phyloP scores from a whole-genome alignment of 108 stramenopile genomes.

The Parietichytrium sp. region DNA sequence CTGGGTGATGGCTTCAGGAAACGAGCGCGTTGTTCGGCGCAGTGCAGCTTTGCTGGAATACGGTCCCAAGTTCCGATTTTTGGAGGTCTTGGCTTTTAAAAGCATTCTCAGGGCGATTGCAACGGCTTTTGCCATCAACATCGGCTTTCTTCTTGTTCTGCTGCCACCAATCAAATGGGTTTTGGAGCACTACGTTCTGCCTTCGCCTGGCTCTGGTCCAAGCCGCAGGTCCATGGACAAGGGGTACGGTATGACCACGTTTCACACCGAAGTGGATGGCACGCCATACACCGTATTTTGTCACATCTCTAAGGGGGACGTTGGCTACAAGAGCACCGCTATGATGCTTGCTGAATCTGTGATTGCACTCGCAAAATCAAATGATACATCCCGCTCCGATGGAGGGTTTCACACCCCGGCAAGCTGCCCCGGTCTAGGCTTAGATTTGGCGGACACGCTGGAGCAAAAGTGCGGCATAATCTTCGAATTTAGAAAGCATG shows the following conservation, averaged over 20 bases:
- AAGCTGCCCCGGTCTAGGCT: too few relatives aligned
- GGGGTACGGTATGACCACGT: not conserved
- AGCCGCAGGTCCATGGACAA: not conserved
- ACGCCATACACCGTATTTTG: too few relatives aligned
- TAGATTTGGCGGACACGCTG: too few relatives aligned
- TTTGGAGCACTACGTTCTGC: not conserved
- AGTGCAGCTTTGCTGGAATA: not conserved
- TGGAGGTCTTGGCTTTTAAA: not conserved
- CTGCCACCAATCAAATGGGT: too few relatives aligned
- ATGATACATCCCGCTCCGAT: too few relatives aligned
- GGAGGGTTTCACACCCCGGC: too few relatives aligned
- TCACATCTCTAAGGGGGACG: constrained; percentile 10
- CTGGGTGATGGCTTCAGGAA: not conserved
- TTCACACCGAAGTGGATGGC: too few relatives aligned
- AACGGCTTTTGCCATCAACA: not conserved
- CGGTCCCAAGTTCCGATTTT: not conserved
- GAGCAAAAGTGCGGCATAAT: too few relatives aligned
- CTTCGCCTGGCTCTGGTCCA: not conserved
- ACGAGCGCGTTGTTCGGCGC: not conserved
- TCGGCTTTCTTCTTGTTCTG: not conserved
- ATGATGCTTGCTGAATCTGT: constrained; percentile 1
- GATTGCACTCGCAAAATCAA: too few relatives aligned
- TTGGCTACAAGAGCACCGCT: constrained; percentile 1
- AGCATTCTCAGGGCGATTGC: too few relatives aligned
- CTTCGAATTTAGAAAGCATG: too few relatives aligned